These are phyloP conservation scores for Neolentinus lepideus DNA, from an alignment of 1,284 basidiomycete genomes.

Conservation along the genomic window DNA sequence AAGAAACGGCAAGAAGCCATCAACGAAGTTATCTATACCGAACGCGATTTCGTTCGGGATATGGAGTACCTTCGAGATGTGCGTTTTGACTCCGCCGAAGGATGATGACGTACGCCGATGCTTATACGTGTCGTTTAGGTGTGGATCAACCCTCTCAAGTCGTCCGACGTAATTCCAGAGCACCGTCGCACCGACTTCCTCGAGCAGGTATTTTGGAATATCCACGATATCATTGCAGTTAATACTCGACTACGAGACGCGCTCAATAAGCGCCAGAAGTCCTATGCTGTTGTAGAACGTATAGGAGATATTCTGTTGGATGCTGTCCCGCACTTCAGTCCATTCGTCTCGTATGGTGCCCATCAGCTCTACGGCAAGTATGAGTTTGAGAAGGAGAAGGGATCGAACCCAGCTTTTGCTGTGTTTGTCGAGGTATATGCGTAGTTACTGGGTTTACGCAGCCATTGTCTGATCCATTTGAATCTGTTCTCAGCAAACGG, in stretches of 20 bases:
- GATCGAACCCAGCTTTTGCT: conserved; percentile 87
- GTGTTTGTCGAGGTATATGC: conserved; percentile 93
- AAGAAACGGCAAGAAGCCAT: conserved; percentile 98
- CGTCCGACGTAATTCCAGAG: conserved; percentile 72
- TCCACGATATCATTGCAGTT: conserved; percentile 89
- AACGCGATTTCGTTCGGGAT: conserved; percentile 95
- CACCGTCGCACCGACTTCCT: conserved; percentile 83
- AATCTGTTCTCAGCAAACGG: conserved; percentile 56
- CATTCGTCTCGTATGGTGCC: conserved; percentile 93
- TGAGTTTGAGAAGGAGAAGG: conserved; percentile 99
- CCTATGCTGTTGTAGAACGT: conserved; percentile 85
- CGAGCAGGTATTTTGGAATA: conserved; percentile 97
- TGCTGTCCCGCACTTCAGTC: conserved; percentile 81
- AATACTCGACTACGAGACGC: conserved; percentile 88
- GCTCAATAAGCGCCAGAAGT: conserved; percentile 94
- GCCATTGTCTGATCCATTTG: conserved; percentile 15
- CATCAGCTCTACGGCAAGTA: conserved; percentile 98
- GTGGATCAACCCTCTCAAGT: conserved; percentile 87
- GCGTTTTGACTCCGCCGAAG: conserved; percentile 22
- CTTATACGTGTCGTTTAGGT: conserved; percentile 34
- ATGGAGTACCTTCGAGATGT: conserved; percentile 98
- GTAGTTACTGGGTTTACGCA: too few species aligned
- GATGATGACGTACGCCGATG: conserved; percentile 3
- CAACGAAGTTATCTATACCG: conserved; percentile 98
- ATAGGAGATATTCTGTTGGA: conserved; percentile 93